These are phyloP conservation scores for Neurospora terricola DNA, from an alignment of 495 filamentous ascomycete species.

Conservation along the genomic window DNA sequence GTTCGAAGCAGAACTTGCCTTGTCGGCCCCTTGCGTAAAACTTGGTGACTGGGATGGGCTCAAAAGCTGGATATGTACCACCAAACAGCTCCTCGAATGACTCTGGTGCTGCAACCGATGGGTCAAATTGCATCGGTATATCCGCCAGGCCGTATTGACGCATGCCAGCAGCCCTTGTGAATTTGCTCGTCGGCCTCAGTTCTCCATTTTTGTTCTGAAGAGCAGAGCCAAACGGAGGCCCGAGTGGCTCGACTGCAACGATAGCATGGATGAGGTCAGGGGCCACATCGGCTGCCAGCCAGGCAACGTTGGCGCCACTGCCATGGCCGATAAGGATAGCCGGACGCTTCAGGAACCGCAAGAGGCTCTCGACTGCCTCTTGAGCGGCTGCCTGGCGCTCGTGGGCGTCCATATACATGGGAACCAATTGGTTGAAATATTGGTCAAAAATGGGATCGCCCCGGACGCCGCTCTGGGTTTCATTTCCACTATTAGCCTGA, in stretches of 20 bases:
- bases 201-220: neutral
- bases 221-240: slow-evolving; percentile 36
- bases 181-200: neutral
- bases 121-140: slow-evolving; percentile 22
- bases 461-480: slow-evolving; percentile 21
- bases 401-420: slow-evolving; percentile 21
- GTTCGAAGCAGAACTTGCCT: neutral
- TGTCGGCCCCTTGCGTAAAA: neutral
- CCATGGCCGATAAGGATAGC: slow-evolving; percentile 43
- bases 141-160: slow-evolving; percentile 37
- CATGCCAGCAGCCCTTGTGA: neutral
- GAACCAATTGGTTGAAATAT: slow-evolving; percentile 25
- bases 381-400: slow-evolving; percentile 33
- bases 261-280: slow-evolving; percentile 38
- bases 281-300: slow-evolving; percentile 37
- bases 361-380: slow-evolving; percentile 31
- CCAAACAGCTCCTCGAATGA: neutral
- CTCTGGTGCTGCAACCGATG: neutral
- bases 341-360: slow-evolving; percentile 27
- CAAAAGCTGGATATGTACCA: neutral
- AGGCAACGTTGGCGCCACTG: slow-evolving; percentile 40
- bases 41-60: neutral
- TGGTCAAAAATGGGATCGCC: slow-evolving; percentile 43
- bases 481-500: neutral
- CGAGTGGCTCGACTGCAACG: slow-evolving; percentile 43